phyloP scores from a whole-genome alignment of 2,329 filamentous ascomycete species.

The Arthrobotrys iridis region DNA sequence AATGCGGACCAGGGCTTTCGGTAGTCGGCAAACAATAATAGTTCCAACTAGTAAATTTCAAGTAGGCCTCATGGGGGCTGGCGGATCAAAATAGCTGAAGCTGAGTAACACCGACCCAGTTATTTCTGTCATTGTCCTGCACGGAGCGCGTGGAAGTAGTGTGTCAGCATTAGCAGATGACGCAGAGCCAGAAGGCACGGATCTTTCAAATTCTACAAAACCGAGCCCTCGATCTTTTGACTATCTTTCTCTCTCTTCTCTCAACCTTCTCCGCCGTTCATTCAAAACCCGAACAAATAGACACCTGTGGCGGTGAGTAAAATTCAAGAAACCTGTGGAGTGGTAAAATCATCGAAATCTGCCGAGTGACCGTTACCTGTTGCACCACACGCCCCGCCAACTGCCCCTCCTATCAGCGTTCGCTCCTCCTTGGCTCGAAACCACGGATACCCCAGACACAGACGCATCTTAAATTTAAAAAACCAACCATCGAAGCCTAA shows the following conservation, averaged over 20 bases:
- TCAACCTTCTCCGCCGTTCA: background rate
- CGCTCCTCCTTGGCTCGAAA: constrained; percentile 13
- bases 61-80: constrained; percentile 19
- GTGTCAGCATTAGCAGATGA: constrained; percentile 49
- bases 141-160: constrained; percentile 16
- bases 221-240: background rate
- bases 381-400: constrained; percentile 20
- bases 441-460: constrained; percentile 25
- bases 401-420: constrained; percentile 27
- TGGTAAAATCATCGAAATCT: background rate
- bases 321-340: background rate
- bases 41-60: background rate
- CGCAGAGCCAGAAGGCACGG: constrained; percentile 17
- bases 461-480: background rate
- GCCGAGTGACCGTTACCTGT: background rate
- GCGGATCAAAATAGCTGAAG: constrained; percentile 27
- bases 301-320: background rate
- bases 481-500: constrained; percentile 18
- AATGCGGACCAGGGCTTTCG: constrained; percentile 22
- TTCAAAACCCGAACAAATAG: background rate
- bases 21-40: constrained; percentile 32
- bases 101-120: constrained; percentile 8
- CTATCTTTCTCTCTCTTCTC: background rate
- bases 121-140: constrained; percentile 6
- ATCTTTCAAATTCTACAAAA: constrained; percentile 31